Evolutionary conservation across 768 basidiomycete genomes (phyloP), one percentile per base, ranked within the genome.

Genomic region (Naematelia encephala): DNA sequence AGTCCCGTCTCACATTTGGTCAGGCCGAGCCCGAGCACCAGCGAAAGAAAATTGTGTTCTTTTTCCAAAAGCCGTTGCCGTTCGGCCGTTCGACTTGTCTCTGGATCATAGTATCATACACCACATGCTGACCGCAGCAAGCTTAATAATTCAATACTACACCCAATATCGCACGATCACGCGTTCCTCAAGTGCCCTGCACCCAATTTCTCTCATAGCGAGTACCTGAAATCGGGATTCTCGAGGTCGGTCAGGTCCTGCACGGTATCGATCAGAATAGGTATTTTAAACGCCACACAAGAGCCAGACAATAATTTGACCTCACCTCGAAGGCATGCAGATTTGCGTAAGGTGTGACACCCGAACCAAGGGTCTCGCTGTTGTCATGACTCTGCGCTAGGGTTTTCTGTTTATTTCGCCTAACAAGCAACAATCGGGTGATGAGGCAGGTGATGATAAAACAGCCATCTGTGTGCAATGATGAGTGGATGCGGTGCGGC

Each of bases 401-500:
- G 28, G n/a, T 22, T 21, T 25, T 63, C 66, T 46, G 73, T 63
- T 42, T 72, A 51, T 63, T 63, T 65, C 64, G 79, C n/a, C 76
- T 77, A 78, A 81, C 79, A 16, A 83, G 74, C 19, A 79, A 74
- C 21, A 80, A 27, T 22, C 82, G 79, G 42, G 81, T 72, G 53
- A 80, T 58, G 16, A 80, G 65, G 28, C 81, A 78, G 5, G 77
- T 69, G 14, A 62, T 62, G 27, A 81, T 72, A 62, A 81, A 81
- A 26, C 81, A 56, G 46, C 79, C 80, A 51, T 63, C 27, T 51
- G 44, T 14, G 4, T 23, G 14, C 5, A 19, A 23, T 46, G n/a
- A 46, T n/a, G n/a, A 4, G n/a, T n/a, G n/a, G n/a, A 4, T 5
- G 44, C 4, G 44, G 44, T 16, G 14, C 14, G n/a, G 44, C 39